These are phyloP conservation scores for Knufia fluminis DNA, from an alignment of 2,329 filamentous ascomycete species.

Conservation along the genomic window DNA sequence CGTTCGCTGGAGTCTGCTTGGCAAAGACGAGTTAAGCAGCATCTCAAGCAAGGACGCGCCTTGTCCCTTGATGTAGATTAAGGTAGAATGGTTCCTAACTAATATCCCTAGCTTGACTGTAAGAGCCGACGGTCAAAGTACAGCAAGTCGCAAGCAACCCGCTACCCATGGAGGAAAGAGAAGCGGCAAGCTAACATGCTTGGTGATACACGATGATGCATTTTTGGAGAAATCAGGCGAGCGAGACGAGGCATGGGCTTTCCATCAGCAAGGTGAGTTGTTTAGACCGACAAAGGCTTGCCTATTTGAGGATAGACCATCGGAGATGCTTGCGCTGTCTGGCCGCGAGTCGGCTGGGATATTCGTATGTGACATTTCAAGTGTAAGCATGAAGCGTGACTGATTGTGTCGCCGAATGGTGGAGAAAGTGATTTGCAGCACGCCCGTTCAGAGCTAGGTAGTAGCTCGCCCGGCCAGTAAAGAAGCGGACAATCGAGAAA, in stretches of 20 bases:
- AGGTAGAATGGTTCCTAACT: neutral
- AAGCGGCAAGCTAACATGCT: constrained; percentile 1
- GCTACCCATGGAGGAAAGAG: neutral
- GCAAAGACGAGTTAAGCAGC: neutral
- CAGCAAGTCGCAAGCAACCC: neutral
- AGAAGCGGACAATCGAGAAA: constrained; percentile 1
- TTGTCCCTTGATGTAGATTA: neutral
- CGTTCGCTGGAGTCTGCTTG: neutral
- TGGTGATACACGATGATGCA: constrained; percentile 6
- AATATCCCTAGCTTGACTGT: neutral
- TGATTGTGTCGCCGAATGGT: neutral
- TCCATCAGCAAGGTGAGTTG: constrained; percentile 1
- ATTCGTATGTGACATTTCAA: constrained; percentile 7
- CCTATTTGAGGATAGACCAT: neutral
- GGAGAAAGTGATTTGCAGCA: constrained; percentile 8
- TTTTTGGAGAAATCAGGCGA: constrained; percentile 10
- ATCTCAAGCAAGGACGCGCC: neutral
- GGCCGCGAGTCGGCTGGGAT: neutral
- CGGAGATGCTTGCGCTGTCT: neutral
- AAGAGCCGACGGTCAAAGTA: neutral
- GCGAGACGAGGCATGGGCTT: constrained; percentile 2
- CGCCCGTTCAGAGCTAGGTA: neutral
- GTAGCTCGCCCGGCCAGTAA: neutral
- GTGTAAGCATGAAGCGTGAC: neutral
- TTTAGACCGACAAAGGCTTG: constrained; percentile 1